Conservation (phyloP, 805 yeast genomes). For the Pichia californica region DNA sequence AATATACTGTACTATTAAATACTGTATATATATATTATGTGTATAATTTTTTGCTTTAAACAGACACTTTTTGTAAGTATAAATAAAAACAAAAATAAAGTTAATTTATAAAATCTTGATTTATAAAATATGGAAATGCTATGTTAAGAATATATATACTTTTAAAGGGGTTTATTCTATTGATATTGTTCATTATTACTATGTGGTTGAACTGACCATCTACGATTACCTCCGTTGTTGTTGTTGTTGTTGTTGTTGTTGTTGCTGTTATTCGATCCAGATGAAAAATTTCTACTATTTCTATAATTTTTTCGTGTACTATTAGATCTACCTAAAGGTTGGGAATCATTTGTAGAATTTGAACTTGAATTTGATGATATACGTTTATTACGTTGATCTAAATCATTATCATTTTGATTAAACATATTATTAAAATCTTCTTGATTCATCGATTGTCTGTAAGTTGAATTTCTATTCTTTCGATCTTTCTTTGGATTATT, state of each 20-base stretch:
- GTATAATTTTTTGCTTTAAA: too few relatives aligned
- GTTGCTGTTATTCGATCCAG: not conserved
- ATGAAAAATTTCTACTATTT: slow-evolving; percentile 3
- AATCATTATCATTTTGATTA: not conserved
- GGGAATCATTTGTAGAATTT: not conserved
- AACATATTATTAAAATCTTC: slow-evolving; percentile 3
- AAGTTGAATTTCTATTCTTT: slow-evolving; percentile 3
- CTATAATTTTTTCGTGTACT: slow-evolving; percentile 3
- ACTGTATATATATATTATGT: not conserved
- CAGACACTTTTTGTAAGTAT: not conserved
- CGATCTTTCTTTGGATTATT: not conserved
- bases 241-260: not conserved
- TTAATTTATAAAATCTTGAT: too few relatives aligned
- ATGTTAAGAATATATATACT: too few relatives aligned
- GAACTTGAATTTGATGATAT: not conserved
- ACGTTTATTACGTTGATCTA: slow-evolving; percentile 1
- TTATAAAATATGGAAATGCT: not conserved
- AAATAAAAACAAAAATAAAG: too few relatives aligned
- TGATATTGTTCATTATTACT: not conserved
- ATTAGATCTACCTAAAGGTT: not conserved
- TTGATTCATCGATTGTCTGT: slow-evolving; percentile 6
- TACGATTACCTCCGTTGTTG: not conserved
- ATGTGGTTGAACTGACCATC: not conserved
- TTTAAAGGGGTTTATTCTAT: too few relatives aligned
- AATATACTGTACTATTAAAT: too few relatives aligned